Base-by-base conservation (phyloP, 1,139 yeast species). In the Sugiyamaella paludigena region DNA sequence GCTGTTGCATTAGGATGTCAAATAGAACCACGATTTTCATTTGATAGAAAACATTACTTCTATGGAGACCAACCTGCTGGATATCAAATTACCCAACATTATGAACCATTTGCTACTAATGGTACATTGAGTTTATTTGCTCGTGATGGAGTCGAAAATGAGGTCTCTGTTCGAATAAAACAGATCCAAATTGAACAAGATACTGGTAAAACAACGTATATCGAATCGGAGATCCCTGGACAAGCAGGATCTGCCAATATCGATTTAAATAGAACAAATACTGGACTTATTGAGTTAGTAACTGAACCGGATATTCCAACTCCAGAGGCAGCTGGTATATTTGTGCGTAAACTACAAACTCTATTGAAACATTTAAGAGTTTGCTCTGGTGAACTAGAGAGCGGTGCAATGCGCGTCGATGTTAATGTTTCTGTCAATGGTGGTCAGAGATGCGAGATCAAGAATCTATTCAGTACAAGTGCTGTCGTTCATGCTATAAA, bases 11-110 rank as follows among this genome's bases (percentile, higher is more conserved):
- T 91, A 45, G 75, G 83, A 40, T 79, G 91, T 54, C 66, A 74
- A 0, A 76, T 92, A 15, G 79, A 80, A 52, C 56, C 68, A 0
- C 58, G 64, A 9, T 84, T 92, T 0, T 72, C 83, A 1, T 92
- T 92, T 65, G 99, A 92, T 64, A 73, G 99, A 55, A 92, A 92
- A 65, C 99, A 92, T 66, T 92, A 92, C 66, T 91, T 92, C 66
- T 92, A 92, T 64, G 94, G 94, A 0, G 99, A 92, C 66, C 98
- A 92, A 66, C 98, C 98, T 0, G 71, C 87, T 47, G 99, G 99
- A 0, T 92, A 89, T 66, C 99, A 92, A 64, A 84, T 92, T 49
- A 92, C 99, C 0, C 99, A 92, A 68, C 87, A 81, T 61, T 88
- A 79, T 63, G 76, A 77, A 41, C 98, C 99, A 1, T 73, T 87